Evolutionary conservation across 1,139 yeast species (phyloP), one percentile per base, ranked within the genome.

Genomic region (Nadsonia commutata): DNA sequence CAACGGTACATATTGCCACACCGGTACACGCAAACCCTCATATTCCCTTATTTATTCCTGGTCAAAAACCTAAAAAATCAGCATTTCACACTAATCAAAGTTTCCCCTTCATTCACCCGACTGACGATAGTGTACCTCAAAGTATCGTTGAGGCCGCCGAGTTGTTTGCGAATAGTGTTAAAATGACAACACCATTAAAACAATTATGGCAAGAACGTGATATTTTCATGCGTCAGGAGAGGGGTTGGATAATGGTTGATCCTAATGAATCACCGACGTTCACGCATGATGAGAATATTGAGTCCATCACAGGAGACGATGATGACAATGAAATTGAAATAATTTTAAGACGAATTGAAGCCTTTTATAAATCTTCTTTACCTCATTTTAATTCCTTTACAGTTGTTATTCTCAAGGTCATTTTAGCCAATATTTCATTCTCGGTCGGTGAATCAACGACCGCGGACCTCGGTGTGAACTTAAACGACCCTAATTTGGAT

Each of bases 1-100:
- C 82, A 33, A 70, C 64, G 1, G 64, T 80, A 2, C 95, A 86
- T 58, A 70, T 86, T 17, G 88, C 95, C 0, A 85, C 95, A 0
- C 95, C 95, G 0, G 83, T 81, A 0, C 93, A 95, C 1, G 81
- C 95, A 0, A 95, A 95, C 0, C 80, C 83, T 0, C 60, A 75
- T 8, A 72, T 80, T 1, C 86, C 94, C 20, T 66, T 56, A 36
- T 54, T 56, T 37, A 54, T 57, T 38, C 52, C 62, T 1, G 82
- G 82, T 11, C 80, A 75, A 46, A 82, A 79, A 53, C 70, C 72
- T 27, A 72, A 85, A 50, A 78, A 80, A 51, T 74, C 84, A 45
- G 58, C 55, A 18, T 83, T 79, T 52, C 88, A 83, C 60, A 75
- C 90, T 0, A 82, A 83, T 56, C 83, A 80, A 52, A 72, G 79